Base-by-base conservation (phyloP, 495 filamentous ascomycete species). In the Apodospora peruviana region DNA sequence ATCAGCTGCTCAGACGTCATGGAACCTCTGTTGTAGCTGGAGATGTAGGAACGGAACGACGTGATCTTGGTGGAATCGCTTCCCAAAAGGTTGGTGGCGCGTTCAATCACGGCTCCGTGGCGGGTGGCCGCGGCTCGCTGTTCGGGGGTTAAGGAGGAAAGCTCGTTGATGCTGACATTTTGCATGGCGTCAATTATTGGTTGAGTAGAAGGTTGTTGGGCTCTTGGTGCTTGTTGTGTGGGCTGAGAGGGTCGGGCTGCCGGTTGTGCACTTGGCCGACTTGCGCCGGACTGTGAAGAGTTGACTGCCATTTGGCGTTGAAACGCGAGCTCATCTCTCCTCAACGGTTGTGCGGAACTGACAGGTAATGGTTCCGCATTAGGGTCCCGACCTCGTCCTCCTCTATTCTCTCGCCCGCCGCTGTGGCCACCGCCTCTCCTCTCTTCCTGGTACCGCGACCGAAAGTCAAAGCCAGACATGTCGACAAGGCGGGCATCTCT, bases 281-380 rank as follows among this genome's bases (percentile, higher is more conserved):
- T 61, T 88, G 83, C 2, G 87, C 88, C 18, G 90, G 81, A 89
- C 60, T 93, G 91, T 1, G 87, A 82, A 51, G 81, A 90, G 53
- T 91, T 89, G 35, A 98, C 86, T 3, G 90, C 91, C 79, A 95
- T 83, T 51, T 95, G 89, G 37, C 94, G 76, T 57, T 96, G 91
- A 60, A 90, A 95, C 25, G 94, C 94, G 22, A 96, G 69, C 63
- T 98, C 88, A 54, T 91, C 93, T 68, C 93, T 71, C 51, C 83
- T 74, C 66, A 96, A 62, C 9, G 90, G 87, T 48, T 93, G 90
- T 0, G 88, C 88, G 35, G 85, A 88, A 23, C 87, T 88, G 7
- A 75, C 68, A 8, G 90, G 88, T 14, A 91, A 61, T 20, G 88
- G 71, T 46, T 96, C 91, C 1, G 87, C 74, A 61, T 91, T 93